These are phyloP conservation scores for Aurinia saxatilis DNA, from an alignment of 345 rosid genomes.

Conservation along the genomic window DNA sequence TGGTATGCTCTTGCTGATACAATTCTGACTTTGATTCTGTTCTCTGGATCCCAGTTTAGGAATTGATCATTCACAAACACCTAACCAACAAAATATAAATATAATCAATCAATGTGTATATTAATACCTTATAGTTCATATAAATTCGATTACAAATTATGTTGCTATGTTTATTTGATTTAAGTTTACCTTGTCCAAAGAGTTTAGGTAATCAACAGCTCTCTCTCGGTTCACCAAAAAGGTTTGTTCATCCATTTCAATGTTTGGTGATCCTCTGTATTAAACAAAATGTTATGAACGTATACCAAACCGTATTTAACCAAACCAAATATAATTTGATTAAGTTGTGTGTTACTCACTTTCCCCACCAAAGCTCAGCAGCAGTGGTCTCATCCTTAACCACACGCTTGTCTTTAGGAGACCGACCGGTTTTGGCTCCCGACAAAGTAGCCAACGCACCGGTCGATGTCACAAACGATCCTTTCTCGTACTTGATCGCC, in stretches of 20 bases:
- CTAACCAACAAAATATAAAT: constrained; percentile 23
- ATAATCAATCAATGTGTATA: not conserved
- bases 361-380: constrained; percentile 90
- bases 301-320: too few species aligned
- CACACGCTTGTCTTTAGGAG: constrained; percentile 92
- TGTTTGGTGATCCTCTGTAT: constrained; percentile 93
- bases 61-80: constrained; percentile 94
- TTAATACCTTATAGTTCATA: not conserved
- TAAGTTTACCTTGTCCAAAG: constrained; percentile 75
- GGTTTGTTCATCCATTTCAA: constrained; percentile 96
- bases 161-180: not conserved
- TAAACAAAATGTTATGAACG: too few species aligned
- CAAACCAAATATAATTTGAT: too few species aligned
- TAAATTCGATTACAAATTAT: not conserved
- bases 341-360: constrained; percentile 63
- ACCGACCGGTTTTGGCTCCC: constrained; percentile 85
- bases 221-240: constrained; percentile 95
- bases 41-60: constrained; percentile 85
- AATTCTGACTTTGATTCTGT: constrained; percentile 87
- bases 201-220: constrained; percentile 97
- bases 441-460: constrained; percentile 90
- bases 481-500: constrained; percentile 75
- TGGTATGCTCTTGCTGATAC: constrained; percentile 98
- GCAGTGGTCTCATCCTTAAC: constrained; percentile 65
- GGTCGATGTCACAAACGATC: constrained; percentile 66